Evolutionary conservation across 495 filamentous ascomycete genomes (phyloP).

Genomic region (Trichoderma asperelloides): DNA sequence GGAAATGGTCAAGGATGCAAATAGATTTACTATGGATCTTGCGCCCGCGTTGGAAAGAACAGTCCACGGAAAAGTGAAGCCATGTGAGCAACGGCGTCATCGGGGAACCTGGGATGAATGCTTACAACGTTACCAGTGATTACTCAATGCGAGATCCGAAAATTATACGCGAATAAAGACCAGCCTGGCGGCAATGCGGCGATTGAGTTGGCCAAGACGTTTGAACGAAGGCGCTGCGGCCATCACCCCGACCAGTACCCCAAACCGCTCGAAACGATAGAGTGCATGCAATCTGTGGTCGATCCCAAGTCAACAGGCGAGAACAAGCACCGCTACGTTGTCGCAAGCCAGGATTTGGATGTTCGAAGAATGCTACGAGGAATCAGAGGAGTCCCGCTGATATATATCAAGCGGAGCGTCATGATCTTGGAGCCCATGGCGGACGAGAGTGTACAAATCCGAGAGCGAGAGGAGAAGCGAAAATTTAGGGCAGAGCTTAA

Average conservation of each 20-base stretch:
- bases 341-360: constrained; percentile 63
- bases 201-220: constrained; percentile 59
- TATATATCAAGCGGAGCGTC: constrained; percentile 77
- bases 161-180: constrained; percentile 54
- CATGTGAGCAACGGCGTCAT: constrained; percentile 39
- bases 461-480: constrained; percentile 57
- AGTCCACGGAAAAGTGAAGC: constrained; percentile 75
- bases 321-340: constrained; percentile 88
- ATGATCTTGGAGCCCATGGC: constrained; percentile 91
- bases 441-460: constrained; percentile 46
- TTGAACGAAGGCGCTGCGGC: constrained; percentile 81
- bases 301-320: constrained; percentile 58
- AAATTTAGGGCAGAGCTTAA: constrained; percentile 71
- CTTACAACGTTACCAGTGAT: constrained; percentile 23
- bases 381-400: constrained; percentile 60
- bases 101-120: not conserved
- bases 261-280: constrained; percentile 61
- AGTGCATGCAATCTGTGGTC: constrained; percentile 71
- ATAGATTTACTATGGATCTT: constrained; percentile 73
- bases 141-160: constrained; percentile 50
- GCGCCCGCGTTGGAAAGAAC: constrained; percentile 61
- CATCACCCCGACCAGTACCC: constrained; percentile 68
- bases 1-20: constrained; percentile 64
- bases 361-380: constrained; percentile 45
- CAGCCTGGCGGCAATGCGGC: constrained; percentile 47